A percentile compares a stretch with the other conserved stretches of the same genome.
phyloP scores from a whole-genome alignment of 129 eudicot genomes.

The Saussurea involucrata region DNA sequence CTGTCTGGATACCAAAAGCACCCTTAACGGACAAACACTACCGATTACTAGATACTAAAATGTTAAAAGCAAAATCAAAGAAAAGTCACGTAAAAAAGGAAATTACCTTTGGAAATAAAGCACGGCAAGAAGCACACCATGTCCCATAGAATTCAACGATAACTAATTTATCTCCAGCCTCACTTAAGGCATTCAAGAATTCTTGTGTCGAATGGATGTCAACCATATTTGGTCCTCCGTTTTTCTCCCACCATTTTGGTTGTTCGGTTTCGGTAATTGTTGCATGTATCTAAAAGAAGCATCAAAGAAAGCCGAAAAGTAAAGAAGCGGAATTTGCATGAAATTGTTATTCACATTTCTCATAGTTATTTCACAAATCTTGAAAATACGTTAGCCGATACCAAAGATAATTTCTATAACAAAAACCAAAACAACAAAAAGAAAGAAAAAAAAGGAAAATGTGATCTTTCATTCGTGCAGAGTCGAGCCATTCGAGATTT shows the following conservation, averaged over 20 bases:
- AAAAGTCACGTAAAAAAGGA: not conserved
- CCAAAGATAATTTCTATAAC: not conserved
- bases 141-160: constrained; percentile 93
- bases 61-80: not conserved
- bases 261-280: constrained; percentile 74
- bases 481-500: too few species aligned
- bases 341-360: not conserved
- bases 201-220: constrained; percentile 91
- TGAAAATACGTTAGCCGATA: not conserved
- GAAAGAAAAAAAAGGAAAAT: not conserved
- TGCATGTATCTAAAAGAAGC: constrained; percentile 55
- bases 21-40: too few species aligned
- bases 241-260: constrained; percentile 99
- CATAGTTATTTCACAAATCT: not conserved
- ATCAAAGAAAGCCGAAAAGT: not conserved
- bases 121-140: constrained; percentile 98
- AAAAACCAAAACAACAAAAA: not conserved
- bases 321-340: not conserved
- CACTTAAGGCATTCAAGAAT: constrained; percentile 63
- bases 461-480: too few species aligned
- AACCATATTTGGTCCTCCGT: constrained; percentile 89
- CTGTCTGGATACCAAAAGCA: too few species aligned
- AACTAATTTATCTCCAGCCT: constrained; percentile 92
- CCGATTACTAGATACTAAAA: not conserved
- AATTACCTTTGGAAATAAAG: constrained; percentile 90